Evolutionary conservation across 495 filamentous ascomycete species (phyloP).

Genomic region (Clavariopsis aquatica): DNA sequence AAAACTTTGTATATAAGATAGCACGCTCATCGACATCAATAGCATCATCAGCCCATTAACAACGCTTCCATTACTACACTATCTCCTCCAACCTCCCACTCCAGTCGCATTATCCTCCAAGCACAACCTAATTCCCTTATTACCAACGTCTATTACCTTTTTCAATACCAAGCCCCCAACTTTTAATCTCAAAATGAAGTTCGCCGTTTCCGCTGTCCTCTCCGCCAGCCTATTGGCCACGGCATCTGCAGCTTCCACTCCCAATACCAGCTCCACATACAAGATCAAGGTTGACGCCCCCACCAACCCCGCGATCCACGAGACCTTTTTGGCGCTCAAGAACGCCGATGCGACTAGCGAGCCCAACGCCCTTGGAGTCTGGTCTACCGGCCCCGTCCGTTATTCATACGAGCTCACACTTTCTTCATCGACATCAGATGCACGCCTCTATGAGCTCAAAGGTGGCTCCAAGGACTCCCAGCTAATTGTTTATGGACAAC

Average conservation of each 20-base stretch:
- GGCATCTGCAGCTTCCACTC: not conserved
- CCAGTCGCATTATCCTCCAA: not conserved
- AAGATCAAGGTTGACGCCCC: not conserved
- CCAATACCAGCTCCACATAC: not conserved
- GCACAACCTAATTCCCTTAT: not conserved
- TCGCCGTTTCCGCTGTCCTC: conserved; percentile 1
- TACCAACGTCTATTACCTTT: not conserved
- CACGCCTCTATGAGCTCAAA: not conserved
- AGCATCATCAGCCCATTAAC: not conserved
- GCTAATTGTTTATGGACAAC: not conserved
- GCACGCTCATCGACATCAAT: not conserved
- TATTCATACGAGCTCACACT: conserved; percentile 5
- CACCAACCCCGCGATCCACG: not conserved
- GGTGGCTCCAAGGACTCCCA: not conserved
- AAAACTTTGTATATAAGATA: not conserved
- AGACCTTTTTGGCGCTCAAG: not conserved
- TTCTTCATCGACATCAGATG: not conserved
- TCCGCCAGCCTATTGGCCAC: conserved; percentile 2
- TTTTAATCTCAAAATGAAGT: conserved; percentile 6
- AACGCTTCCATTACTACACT: not conserved
- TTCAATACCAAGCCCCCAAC: not conserved
- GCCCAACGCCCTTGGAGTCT: conserved; percentile 6
- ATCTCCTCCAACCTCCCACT: not conserved
- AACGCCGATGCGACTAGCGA: not conserved
- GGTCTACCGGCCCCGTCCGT: not conserved